phyloP scores from a whole-genome alignment of 2,329 filamentous ascomycete genomes.

The Ascochyta viciae-villosae region DNA sequence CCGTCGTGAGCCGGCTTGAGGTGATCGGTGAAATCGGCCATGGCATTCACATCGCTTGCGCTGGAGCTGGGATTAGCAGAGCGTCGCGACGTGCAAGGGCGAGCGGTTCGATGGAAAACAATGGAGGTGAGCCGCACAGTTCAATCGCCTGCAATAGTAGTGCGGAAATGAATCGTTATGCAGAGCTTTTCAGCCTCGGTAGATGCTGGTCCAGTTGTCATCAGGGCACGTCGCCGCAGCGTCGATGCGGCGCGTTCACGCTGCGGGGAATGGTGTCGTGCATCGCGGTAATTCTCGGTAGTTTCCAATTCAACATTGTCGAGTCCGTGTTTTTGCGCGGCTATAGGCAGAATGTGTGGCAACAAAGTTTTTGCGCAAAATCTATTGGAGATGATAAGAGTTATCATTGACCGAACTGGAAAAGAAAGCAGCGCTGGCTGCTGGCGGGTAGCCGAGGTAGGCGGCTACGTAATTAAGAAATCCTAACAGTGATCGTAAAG shows the following conservation, averaged over 20 bases:
- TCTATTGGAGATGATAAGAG: not conserved
- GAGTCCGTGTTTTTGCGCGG: not conserved
- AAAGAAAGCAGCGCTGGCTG: constrained; percentile 4
- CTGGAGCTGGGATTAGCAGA: constrained; percentile 15
- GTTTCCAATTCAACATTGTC: not conserved
- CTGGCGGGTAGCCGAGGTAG: constrained; percentile 7
- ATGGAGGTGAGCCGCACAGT: not conserved
- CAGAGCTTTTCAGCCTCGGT: constrained; percentile 21
- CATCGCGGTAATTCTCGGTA: constrained; percentile 15
- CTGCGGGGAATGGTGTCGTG: constrained; percentile 13
- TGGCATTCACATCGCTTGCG: constrained; percentile 27
- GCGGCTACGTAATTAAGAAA: constrained; percentile 7
- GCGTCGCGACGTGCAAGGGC: constrained; percentile 12
- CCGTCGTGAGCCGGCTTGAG: constrained; percentile 58
- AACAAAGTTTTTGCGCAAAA: not conserved
- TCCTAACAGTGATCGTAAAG: constrained; percentile 4
- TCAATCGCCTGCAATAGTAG: constrained; percentile 14
- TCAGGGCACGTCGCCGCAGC: not conserved
- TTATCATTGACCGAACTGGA: not conserved
- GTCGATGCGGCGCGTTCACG: constrained; percentile 4
- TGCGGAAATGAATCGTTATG: constrained; percentile 11
- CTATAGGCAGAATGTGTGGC: too few relatives aligned
- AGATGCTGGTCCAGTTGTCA: constrained; percentile 2
- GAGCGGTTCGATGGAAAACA: constrained; percentile 7
- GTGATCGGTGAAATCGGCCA: constrained; percentile 59